Evolutionary conservation across 208 protist genomes (phyloP).

Genomic region (Angomonas deanei): DNA sequence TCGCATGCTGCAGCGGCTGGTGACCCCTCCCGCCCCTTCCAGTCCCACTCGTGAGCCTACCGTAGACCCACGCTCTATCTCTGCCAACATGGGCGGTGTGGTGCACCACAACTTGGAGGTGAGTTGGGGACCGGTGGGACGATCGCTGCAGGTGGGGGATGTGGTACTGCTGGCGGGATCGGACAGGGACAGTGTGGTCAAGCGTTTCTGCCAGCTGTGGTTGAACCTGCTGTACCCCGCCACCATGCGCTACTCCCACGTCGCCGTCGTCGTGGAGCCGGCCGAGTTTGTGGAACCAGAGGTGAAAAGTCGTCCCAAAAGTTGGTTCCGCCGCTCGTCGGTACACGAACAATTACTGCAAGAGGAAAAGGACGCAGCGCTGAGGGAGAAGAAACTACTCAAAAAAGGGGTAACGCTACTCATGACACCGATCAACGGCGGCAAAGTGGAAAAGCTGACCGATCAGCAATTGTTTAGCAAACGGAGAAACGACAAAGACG

Average conservation of each 20-base stretch:
- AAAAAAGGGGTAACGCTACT: background rate
- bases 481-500: no score
- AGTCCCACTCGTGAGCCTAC: no score
- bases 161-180: slow-evolving; percentile 66
- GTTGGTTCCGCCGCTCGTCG: no score
- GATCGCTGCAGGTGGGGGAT: slow-evolving; percentile 68
- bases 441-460: no score
- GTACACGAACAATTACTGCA: no score
- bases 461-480: no score
- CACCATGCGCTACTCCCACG: slow-evolving; percentile 75
- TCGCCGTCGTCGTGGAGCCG: slow-evolving; percentile 74
- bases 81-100: slow-evolving; percentile 16
- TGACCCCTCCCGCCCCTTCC: no score
- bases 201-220: slow-evolving; percentile 44
- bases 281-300: slow-evolving; percentile 27
- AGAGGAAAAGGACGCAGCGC: background rate
- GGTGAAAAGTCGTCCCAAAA: no score
- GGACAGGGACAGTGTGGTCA: slow-evolving; percentile 48
- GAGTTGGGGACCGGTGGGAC: slow-evolving; percentile 64
- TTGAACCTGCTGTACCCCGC: slow-evolving; percentile 29
- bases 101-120: background rate
- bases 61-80: no score
- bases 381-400: no score
- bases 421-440: no score
- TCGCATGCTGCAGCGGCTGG: no score